Evolutionary conservation across 2,329 filamentous ascomycete species (phyloP), one percentile per base, ranked within the genome.

Genomic region (Hypocreales sp.): DNA sequence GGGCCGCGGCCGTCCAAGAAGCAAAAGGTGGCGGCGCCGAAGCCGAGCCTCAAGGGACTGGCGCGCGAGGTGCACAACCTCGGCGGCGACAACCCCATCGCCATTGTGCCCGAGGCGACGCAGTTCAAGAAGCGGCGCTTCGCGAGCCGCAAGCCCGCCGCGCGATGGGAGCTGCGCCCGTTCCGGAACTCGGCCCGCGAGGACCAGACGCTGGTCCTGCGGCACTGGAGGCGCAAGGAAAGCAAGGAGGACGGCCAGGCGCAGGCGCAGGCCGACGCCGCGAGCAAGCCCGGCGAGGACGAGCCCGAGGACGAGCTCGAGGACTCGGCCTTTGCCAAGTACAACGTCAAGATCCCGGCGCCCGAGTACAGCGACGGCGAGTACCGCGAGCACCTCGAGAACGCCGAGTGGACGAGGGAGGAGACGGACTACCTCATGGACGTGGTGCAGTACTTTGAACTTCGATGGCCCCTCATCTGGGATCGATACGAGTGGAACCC

Each of bases 401-500:
- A 64, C 44, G 60, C 71, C 10, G 75, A 87, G 40, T 98, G 90
- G 90, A 77, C 79, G 10, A 82, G 79, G 44, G 78, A 90, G 41
- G 90, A 98, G 55, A 98, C 90, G 7, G 84, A 94, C 47, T 94
- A 94, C 46, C 55, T 98, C 35, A 67, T 95, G 47, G 60, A 70
- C 4, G 49, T 87, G 20, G 80, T 72, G 10, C 66, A 66, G 31
- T 78, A 86, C 25, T 93, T 75, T 45, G 83, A 92, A 45, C 64
- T 93, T 33, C 76, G 90, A 39, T 98, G 90, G 84, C 68, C 87
- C 4, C 51, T 95, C 11, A 81, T 98, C 33, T 82, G 78, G 62
- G 90, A 98, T 50, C 79, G 87, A 31, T 98, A 94, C 55, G 81
- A 92, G 29, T 92, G 71, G 48, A 55, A 48, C 4, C 60, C 66